Base-by-base conservation (phyloP, 495 filamentous ascomycete species). In the Penicillium egyptiacum region DNA sequence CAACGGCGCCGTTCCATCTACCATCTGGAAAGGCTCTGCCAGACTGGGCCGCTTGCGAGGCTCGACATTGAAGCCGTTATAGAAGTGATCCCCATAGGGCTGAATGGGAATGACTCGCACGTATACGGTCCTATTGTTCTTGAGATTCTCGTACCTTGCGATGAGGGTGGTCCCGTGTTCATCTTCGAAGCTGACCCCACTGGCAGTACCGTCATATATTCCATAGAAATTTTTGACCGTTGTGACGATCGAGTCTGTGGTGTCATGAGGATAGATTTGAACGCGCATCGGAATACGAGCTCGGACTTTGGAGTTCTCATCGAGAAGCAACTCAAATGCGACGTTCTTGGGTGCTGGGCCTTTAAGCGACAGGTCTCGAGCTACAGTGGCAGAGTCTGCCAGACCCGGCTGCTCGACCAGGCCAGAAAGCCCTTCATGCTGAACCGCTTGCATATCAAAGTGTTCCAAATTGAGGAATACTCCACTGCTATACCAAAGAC, bases 191-290 rank as follows among this genome's bases (percentile, higher is more conserved):
- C 88, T 89, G 67, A 98, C 83, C 55, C 90, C 88, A 68, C 83
- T 83, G 59, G 85, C 81, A 60, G 84, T 81, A 57, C 83, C 81
- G 56, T 90, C 85, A 64, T 95, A 94, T 62, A 98, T 83, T 39
- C 92, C 94, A 70, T 94, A 96, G 77, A 97, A 96, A 76, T 96
- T 96, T 78, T 95, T 97, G 53, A 97, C 92, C 5, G 94, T 97
- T 4, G 90, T 89, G 53, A 96, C 88, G 71, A 98, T 98, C 23
- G 91, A 96, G 58, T 96, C 92, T 5, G 94, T 98, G 44, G 88
- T 88, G 76, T 98, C 94, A 74, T 96, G 91, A 20, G 89, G 89
- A 61, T 83, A 92, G 45, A 98, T 97, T 48, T 90, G 86, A 31
- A 98, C 91, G 64, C 91, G 84, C 82, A 98, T 88, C 12, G 94